These are phyloP conservation scores for Trifolium repens DNA, from an alignment of 306 rosid genomes.

Conservation along the genomic window DNA sequence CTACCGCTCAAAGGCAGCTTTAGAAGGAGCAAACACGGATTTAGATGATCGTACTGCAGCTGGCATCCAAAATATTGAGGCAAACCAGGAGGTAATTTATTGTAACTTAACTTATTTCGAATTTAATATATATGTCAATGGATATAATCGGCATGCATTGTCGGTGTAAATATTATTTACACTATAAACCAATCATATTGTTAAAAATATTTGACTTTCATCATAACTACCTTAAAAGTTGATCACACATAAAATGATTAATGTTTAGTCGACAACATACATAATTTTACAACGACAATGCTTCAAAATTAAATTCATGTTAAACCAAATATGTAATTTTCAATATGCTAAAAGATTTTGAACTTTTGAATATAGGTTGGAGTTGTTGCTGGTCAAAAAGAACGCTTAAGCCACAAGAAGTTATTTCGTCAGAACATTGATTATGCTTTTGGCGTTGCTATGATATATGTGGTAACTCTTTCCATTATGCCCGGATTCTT, in stretches of 20 bases:
- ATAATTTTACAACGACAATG: not conserved
- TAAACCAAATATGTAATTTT: not conserved
- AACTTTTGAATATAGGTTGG: slow-evolving; percentile 44
- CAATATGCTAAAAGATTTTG: not conserved
- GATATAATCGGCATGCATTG: not conserved
- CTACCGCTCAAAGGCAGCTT: slow-evolving; percentile 77
- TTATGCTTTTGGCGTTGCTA: slow-evolving; percentile 54
- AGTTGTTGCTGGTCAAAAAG: slow-evolving; percentile 36
- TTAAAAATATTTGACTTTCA: too few species aligned
- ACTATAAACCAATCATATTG: not conserved
- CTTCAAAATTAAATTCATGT: not conserved
- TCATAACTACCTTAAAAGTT: too few species aligned
- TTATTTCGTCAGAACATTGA: slow-evolving; percentile 59
- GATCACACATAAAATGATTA: not conserved
- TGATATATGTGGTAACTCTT: slow-evolving; percentile 70
- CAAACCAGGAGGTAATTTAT: slow-evolving; percentile 43
- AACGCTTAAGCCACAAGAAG: slow-evolving; percentile 56
- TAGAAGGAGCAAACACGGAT: slow-evolving; percentile 77
- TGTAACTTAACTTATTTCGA: slow-evolving; percentile 13
- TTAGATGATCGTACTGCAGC: slow-evolving; percentile 29
- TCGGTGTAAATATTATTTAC: not conserved
- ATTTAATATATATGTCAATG: not conserved
- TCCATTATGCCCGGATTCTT: slow-evolving; percentile 83
- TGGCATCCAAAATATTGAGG: slow-evolving; percentile 43
- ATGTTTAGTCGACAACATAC: not conserved